Evolutionary conservation across 2,329 filamentous ascomycete species (phyloP).

Genomic region (Elsinoe perseae): DNA sequence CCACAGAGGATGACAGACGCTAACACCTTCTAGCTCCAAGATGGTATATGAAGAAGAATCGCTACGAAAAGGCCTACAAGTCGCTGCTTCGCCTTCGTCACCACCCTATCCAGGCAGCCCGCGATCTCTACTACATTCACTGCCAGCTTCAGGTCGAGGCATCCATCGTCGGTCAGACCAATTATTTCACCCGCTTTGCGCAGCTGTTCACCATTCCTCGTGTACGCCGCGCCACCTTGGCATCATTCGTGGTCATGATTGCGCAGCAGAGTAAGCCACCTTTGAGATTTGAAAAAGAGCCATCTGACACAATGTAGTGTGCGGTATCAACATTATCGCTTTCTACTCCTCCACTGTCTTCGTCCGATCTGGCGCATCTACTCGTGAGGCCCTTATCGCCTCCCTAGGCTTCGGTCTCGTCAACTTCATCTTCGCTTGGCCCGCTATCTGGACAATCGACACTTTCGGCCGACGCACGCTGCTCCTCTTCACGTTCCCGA

Average conservation of each 20-base stretch:
- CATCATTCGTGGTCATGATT: slow-evolving; percentile 72
- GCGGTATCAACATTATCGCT: slow-evolving; percentile 26
- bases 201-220: slow-evolving; percentile 64
- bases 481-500: slow-evolving; percentile 43
- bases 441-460: slow-evolving; percentile 41
- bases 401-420: slow-evolving; percentile 40
- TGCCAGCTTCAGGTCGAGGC: slow-evolving; percentile 31
- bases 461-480: slow-evolving; percentile 39
- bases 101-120: slow-evolving; percentile 35
- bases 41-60: slow-evolving; percentile 37
- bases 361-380: slow-evolving; percentile 30
- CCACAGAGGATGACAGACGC: neutral
- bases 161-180: slow-evolving; percentile 28
- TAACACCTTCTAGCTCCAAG: slow-evolving; percentile 22
- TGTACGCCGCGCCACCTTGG: slow-evolving; percentile 63
- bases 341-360: slow-evolving; percentile 35
- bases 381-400: slow-evolving; percentile 32
- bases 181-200: slow-evolving; percentile 36
- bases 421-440: slow-evolving; percentile 41
- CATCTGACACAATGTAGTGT: slow-evolving; percentile 17
- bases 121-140: slow-evolving; percentile 38
- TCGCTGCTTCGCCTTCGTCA: slow-evolving; percentile 35
- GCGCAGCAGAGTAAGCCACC: slow-evolving; percentile 14
- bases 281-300: no score
- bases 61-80: slow-evolving; percentile 33